These are phyloP conservation scores for Globisporangium okanoganense DNA, from an alignment of 352 stramenopile species.

Conservation along the genomic window DNA sequence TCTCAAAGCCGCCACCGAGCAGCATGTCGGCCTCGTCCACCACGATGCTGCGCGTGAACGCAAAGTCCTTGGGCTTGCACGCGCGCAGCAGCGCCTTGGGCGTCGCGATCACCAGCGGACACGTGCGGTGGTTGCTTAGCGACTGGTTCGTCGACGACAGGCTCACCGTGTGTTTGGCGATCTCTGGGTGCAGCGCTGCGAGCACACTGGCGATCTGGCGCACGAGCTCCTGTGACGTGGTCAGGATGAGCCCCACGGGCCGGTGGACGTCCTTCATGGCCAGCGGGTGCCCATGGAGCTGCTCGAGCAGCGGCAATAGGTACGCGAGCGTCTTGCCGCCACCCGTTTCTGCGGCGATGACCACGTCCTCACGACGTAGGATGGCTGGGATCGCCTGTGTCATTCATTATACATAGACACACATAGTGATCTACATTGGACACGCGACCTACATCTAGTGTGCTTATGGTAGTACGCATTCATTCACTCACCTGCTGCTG, in stretches of 20 bases:
- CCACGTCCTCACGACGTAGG: constrained; percentile 65
- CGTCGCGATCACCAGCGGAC: constrained; percentile 61
- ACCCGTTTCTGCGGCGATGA: constrained; percentile 94
- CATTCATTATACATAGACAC: not conserved
- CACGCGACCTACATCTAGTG: no score
- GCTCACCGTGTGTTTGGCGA: constrained; percentile 28
- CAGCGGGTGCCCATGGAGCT: constrained; percentile 32
- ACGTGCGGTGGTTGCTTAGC: constrained; percentile 28
- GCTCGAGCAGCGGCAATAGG: constrained; percentile 89
- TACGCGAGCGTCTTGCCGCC: constrained; percentile 96
- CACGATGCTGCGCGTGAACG: constrained; percentile 67
- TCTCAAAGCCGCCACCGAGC: constrained; percentile 66
- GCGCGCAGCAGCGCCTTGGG: constrained; percentile 58
- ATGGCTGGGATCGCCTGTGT: constrained; percentile 62
- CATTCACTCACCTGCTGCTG: constrained; percentile 31
- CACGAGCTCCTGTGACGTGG: constrained; percentile 85
- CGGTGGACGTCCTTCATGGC: constrained; percentile 32
- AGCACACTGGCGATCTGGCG: constrained; percentile 60
- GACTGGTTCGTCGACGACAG: constrained; percentile 60
- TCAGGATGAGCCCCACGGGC: constrained; percentile 73
- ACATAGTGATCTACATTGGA: not conserved
- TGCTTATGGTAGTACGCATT: no score
- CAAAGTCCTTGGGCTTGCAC: constrained; percentile 65
- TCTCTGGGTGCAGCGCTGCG: constrained; percentile 31
- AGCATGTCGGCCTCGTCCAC: constrained; percentile 85